phyloP scores from a whole-genome alignment of 139 green algal species.

The Protoeuglena noctilucae region DNA sequence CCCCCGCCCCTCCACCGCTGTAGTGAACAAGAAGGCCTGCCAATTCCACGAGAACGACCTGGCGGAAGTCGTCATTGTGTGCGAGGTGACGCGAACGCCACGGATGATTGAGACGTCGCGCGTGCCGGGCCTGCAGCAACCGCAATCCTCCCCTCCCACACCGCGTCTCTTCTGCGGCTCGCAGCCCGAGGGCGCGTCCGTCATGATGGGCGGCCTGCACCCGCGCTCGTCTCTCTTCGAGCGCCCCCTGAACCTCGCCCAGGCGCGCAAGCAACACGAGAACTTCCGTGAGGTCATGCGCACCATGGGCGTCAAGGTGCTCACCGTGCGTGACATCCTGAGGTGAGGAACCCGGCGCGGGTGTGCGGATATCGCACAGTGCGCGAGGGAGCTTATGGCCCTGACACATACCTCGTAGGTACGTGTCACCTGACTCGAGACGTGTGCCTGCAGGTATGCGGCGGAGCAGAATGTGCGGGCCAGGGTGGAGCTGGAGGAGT shows the following conservation, averaged over 20 bases:
- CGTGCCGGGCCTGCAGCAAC: no score
- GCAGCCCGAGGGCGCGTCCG: constrained; percentile 66
- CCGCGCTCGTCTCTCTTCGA: constrained; percentile 76
- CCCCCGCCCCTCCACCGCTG: no score
- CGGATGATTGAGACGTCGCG: no score
- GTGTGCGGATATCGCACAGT: no score
- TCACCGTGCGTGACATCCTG: constrained; percentile 81
- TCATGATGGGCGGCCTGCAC: constrained; percentile 89
- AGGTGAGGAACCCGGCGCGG: no score
- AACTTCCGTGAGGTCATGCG: constrained; percentile 44
- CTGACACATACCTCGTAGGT: no score
- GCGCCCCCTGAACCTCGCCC: constrained; percentile 81
- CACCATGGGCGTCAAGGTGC: constrained; percentile 23
- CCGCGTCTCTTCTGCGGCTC: constrained; percentile 75
- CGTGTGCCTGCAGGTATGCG: no score
- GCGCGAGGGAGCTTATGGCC: no score
- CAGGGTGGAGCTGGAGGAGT: constrained; percentile 71
- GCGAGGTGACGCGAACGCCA: no score
- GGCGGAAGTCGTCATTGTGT: neutral
- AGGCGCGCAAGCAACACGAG: constrained; percentile 51
- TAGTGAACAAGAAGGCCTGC: no score
- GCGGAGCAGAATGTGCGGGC: constrained; percentile 25
- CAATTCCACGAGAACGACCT: neutral
- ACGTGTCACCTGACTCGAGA: no score
- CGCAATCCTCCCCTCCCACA: constrained; percentile 16